These are phyloP conservation scores for Coprinopsis strossmayeri DNA, from an alignment of 768 basidiomycete genomes.

Conservation along the genomic window DNA sequence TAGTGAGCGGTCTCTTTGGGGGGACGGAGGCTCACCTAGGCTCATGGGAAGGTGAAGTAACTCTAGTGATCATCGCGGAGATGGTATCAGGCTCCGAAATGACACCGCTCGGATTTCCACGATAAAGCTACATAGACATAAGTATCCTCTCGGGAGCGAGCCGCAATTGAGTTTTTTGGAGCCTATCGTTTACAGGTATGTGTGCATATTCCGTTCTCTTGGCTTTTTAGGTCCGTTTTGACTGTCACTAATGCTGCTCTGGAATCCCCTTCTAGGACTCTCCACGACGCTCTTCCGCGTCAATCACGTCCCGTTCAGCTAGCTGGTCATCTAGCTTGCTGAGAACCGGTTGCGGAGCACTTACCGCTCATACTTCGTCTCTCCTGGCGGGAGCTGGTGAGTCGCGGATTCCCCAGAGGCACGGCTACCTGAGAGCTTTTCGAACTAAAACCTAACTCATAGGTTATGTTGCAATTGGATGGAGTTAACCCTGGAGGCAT, in stretches of 20 bases:
- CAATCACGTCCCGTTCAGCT: constrained; percentile 7
- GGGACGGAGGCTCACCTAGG: too few species aligned
- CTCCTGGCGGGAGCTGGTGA: constrained; percentile 23
- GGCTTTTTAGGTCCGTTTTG: not conserved
- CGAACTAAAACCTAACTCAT: not conserved
- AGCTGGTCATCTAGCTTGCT: constrained; percentile 7
- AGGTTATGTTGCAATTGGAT: constrained; percentile 44
- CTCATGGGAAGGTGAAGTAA: constrained; percentile 12
- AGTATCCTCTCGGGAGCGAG: constrained; percentile 23
- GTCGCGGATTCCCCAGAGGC: constrained; percentile 6
- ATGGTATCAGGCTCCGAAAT: constrained; percentile 34
- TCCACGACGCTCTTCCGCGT: constrained; percentile 6
- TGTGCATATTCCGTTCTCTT: constrained; percentile 1
- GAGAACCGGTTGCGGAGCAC: not conserved
- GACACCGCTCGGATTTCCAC: constrained; percentile 32
- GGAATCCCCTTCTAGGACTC: constrained; percentile 6
- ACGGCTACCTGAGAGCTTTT: not conserved
- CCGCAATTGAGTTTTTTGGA: constrained; percentile 21
- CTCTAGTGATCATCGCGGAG: constrained; percentile 20
- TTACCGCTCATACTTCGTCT: constrained; percentile 4
- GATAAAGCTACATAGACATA: constrained; percentile 32
- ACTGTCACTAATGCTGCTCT: constrained; percentile 6
- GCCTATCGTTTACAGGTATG: constrained; percentile 11
- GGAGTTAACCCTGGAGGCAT: constrained; percentile 55
- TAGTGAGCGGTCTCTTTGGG: constrained; percentile 3